Evolutionary conservation across 192 early-diverging fungal species (phyloP).

Genomic region (Backusella circina): DNA sequence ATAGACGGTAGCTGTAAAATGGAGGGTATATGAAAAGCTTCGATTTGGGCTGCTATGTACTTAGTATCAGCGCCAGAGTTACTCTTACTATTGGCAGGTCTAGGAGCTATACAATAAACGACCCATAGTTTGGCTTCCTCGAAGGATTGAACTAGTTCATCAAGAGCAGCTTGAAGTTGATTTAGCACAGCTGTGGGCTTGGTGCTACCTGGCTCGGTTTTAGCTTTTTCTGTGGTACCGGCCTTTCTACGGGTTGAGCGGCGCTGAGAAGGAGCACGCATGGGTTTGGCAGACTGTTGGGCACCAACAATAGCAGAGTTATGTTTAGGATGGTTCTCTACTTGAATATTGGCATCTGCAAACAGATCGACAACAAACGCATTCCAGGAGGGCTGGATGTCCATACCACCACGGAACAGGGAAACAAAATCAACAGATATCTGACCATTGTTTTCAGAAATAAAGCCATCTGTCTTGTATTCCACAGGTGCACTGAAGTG

Average conservation of each 20-base stretch:
- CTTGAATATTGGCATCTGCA: slow-evolving; percentile 60
- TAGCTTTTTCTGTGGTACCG: background rate
- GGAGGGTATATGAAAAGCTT: slow-evolving; percentile 60
- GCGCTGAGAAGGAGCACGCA: slow-evolving; percentile 65
- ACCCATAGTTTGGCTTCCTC: slow-evolving; percentile 78
- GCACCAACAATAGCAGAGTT: slow-evolving; percentile 68
- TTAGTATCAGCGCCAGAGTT: slow-evolving; percentile 47
- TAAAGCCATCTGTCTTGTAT: slow-evolving; percentile 74
- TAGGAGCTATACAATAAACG: slow-evolving; percentile 75
- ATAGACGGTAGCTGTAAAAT: slow-evolving; percentile 59
- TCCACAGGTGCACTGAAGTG: slow-evolving; percentile 71
- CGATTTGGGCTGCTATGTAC: slow-evolving; percentile 67
- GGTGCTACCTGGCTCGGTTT: background rate
- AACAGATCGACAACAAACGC: slow-evolving; percentile 75
- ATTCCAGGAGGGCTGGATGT: slow-evolving; percentile 62
- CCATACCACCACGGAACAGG: slow-evolving; percentile 62
- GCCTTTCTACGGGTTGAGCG: slow-evolving; percentile 29
- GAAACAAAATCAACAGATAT: slow-evolving; percentile 80
- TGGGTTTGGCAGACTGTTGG: slow-evolving; percentile 68
- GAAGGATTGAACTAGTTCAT: slow-evolving; percentile 76
- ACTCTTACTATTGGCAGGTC: slow-evolving; percentile 32
- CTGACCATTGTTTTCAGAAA: slow-evolving; percentile 68
- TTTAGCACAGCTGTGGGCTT: slow-evolving; percentile 36
- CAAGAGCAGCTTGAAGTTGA: slow-evolving; percentile 59
- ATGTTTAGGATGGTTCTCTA: slow-evolving; percentile 66